Evolutionary conservation across 148 eudicot genomes (phyloP).

Genomic region (Cornus kousa): DNA sequence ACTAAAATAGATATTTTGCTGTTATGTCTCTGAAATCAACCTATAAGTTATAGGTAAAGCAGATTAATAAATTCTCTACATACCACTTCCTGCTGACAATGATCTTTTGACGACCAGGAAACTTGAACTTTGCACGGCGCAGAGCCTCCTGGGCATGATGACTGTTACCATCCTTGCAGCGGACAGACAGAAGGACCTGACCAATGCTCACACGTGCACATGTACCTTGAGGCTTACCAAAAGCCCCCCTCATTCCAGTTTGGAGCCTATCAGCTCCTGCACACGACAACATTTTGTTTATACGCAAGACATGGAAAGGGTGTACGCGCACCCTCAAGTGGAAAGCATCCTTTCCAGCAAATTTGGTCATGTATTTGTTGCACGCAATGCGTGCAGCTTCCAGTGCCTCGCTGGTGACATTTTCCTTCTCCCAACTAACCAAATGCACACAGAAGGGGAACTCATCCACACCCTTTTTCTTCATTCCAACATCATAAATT

Average conservation of each 20-base stretch:
- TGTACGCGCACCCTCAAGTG: slow-evolving; percentile 62
- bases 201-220: slow-evolving; percentile 68
- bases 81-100: slow-evolving; percentile 62
- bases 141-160: slow-evolving; percentile 50
- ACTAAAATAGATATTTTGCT: no score
- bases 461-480: slow-evolving; percentile 54
- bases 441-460: slow-evolving; percentile 57
- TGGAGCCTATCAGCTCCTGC: slow-evolving; percentile 77
- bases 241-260: slow-evolving; percentile 70
- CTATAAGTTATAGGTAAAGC: no score
- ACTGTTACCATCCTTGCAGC: slow-evolving; percentile 49
- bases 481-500: slow-evolving; percentile 61
- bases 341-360: slow-evolving; percentile 61
- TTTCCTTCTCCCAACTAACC: slow-evolving; percentile 60
- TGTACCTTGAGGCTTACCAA: slow-evolving; percentile 54
- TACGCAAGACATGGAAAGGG: slow-evolving; percentile 65
- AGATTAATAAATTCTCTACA: background rate
- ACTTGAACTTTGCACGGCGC: slow-evolving; percentile 60
- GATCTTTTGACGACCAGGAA: slow-evolving; percentile 64
- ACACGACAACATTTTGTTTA: slow-evolving; percentile 67
- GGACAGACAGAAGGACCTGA: slow-evolving; percentile 57
- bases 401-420: slow-evolving; percentile 55
- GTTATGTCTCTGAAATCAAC: no score
- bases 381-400: slow-evolving; percentile 62
- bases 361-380: slow-evolving; percentile 66